Conservation (phyloP, 495 filamentous ascomycete genomes). For the Xylaria telfairii region DNA sequence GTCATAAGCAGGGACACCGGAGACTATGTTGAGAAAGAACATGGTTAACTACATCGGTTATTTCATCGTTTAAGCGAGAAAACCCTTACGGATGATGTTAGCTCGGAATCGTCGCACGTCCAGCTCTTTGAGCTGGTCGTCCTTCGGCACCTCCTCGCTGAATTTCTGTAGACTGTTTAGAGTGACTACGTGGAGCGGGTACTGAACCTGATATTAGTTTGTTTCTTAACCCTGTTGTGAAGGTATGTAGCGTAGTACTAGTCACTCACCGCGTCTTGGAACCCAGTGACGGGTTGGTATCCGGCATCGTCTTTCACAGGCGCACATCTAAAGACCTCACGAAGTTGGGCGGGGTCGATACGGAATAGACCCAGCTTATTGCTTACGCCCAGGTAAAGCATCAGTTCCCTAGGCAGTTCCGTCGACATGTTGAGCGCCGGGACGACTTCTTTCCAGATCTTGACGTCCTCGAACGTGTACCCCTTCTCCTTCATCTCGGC, state of each 20-base stretch:
- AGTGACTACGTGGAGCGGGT: conserved; percentile 82
- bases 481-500: conserved; percentile 56
- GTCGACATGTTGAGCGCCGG: conserved; percentile 63
- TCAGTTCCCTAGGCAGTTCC: conserved; percentile 58
- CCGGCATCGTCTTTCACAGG: conserved; percentile 71
- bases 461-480: conserved; percentile 68
- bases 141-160: conserved; percentile 59
- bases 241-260: background rate
- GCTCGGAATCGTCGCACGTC: conserved; percentile 78
- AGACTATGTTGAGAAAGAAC: conserved; percentile 36
- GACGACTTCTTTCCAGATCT: conserved; percentile 80
- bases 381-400: conserved; percentile 66
- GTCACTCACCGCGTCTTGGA: conserved; percentile 75
- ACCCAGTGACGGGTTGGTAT: conserved; percentile 78
- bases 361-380: conserved; percentile 75
- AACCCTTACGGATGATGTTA: conserved; percentile 72
- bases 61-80: background rate
- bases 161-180: conserved; percentile 75
- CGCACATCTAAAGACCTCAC: conserved; percentile 77
- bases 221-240: background rate
- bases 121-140: conserved; percentile 52
- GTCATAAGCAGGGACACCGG: conserved; percentile 45
- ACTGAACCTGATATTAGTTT: conserved; percentile 50
- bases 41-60: conserved; percentile 17
- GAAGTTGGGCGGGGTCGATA: conserved; percentile 62